Evolutionary conservation across 306 rosid genomes (phyloP).

Genomic region (Corylus heterophylla): DNA sequence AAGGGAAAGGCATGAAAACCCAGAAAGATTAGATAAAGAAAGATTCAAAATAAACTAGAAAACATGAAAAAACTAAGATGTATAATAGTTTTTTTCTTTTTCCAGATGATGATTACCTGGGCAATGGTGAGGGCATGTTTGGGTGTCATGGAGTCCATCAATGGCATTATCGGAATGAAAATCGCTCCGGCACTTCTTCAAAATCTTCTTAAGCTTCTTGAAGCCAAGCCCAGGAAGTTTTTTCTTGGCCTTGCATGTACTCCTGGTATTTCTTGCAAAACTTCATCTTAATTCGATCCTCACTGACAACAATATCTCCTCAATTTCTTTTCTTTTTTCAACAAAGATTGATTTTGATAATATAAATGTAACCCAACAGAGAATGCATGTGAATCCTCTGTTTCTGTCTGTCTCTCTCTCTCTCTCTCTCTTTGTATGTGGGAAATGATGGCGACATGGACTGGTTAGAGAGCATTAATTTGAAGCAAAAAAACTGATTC

Average conservation of each 20-base stretch:
- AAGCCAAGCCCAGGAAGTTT: conserved; percentile 79
- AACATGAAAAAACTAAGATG: neutral
- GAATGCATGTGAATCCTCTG: too few relatives aligned
- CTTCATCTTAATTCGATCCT: conserved; percentile 47
- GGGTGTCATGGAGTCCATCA: conserved; percentile 23
- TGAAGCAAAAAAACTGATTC: neutral
- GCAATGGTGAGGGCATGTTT: conserved; percentile 67
- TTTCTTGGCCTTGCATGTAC: conserved; percentile 74
- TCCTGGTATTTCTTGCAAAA: conserved; percentile 89
- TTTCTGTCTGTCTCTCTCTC: too few relatives aligned
- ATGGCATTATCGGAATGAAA: conserved; percentile 38
- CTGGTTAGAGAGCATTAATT: neutral
- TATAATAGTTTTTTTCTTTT: neutral
- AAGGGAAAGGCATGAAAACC: neutral
- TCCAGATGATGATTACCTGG: conserved; percentile 42
- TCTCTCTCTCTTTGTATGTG: neutral
- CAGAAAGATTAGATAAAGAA: neutral
- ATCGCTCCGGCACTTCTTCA: conserved; percentile 66
- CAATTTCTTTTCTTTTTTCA: too few relatives aligned
- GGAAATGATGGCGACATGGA: neutral
- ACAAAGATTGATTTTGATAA: neutral
- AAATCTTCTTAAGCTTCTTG: conserved; percentile 85
- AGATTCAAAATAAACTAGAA: neutral
- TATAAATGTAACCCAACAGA: too few relatives aligned
- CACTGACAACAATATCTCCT: too few relatives aligned